phyloP scores from a whole-genome alignment of 2,329 filamentous ascomycete genomes.

The Paraphaeosphaeria minitans region DNA sequence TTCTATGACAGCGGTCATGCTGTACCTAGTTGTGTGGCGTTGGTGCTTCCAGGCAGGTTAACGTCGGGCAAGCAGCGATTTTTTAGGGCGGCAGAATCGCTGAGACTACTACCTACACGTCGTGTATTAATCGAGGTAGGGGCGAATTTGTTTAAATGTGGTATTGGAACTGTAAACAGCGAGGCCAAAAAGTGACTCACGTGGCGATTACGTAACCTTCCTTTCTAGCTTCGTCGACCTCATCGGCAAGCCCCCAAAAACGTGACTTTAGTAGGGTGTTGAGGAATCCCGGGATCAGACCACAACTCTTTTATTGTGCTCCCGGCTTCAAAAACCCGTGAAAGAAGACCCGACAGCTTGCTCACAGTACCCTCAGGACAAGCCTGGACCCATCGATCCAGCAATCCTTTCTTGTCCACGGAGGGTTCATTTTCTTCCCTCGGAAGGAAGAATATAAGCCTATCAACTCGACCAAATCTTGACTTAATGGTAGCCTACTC shows the following conservation, averaged over 20 bases:
- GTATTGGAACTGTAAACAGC: not conserved
- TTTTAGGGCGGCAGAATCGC: not conserved
- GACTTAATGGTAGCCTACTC: slow-evolving; percentile 1
- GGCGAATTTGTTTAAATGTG: slow-evolving; percentile 5
- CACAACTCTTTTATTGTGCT: not conserved
- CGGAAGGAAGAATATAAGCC: slow-evolving; percentile 17
- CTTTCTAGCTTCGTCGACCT: too few species aligned
- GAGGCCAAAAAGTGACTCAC: not conserved
- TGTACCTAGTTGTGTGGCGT: slow-evolving; percentile 5
- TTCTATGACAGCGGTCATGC: slow-evolving; percentile 31
- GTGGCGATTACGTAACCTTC: not conserved
- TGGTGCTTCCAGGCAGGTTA: not conserved
- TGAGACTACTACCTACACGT: not conserved
- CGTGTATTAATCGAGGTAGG: slow-evolving; percentile 6
- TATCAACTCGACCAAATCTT: slow-evolving; percentile 16
- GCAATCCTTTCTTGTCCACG: slow-evolving; percentile 16
- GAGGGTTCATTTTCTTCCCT: slow-evolving; percentile 20
- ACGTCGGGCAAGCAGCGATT: not conserved
- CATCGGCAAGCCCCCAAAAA: too few species aligned
- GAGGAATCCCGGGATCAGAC: not conserved
- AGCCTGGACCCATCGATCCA: slow-evolving; percentile 1
- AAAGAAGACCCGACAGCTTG: slow-evolving; percentile 10
- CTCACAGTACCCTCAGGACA: slow-evolving; percentile 7
- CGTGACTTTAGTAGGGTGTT: not conserved
- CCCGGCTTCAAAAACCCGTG: slow-evolving; percentile 2